A percentile compares a stretch with the other conserved stretches of the same genome.
phyloP scores from a whole-genome alignment of 352 stramenopile species.

The Globisporangium heterothallicum region DNA sequence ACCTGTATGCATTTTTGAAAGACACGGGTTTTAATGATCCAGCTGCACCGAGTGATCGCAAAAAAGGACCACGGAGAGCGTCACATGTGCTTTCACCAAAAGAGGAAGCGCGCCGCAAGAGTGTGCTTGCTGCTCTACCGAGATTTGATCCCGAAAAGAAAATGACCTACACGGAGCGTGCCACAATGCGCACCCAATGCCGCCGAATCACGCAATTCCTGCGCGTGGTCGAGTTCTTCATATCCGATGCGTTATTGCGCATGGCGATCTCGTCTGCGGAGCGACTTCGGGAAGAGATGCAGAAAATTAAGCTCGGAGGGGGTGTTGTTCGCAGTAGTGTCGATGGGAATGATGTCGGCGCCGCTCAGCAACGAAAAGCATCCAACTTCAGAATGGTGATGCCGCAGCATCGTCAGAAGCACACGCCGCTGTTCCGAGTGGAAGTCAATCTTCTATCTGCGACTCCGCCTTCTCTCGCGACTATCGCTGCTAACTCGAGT shows the following conservation, averaged over 20 bases:
- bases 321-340: background rate
- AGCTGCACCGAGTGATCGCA: background rate
- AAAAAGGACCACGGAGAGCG: background rate
- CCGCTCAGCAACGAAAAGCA: background rate
- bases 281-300: slow-evolving; percentile 34
- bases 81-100: slow-evolving; percentile 11
- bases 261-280: slow-evolving; percentile 64
- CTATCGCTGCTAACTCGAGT: slow-evolving; percentile 1
- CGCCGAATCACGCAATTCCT: slow-evolving; percentile 90
- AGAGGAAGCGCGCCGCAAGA: slow-evolving; percentile 12
- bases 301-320: slow-evolving; percentile 26
- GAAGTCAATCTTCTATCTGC: slow-evolving; percentile 42
- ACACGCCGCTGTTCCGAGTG: slow-evolving; percentile 62
- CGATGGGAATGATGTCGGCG: slow-evolving; percentile 2
- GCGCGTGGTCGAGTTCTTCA: slow-evolving; percentile 88
- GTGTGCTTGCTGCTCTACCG: slow-evolving; percentile 13
- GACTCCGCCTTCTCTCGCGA: slow-evolving; percentile 12
- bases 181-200: slow-evolving; percentile 88
- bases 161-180: slow-evolving; percentile 95
- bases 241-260: slow-evolving; percentile 70
- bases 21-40: slow-evolving; percentile 48
- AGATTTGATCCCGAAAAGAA: slow-evolving; percentile 25
- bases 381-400: background rate
- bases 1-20: slow-evolving; percentile 50
- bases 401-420: background rate